Base-by-base conservation (phyloP, 2,329 filamentous ascomycete species). In the Fusarium dimerum region DNA sequence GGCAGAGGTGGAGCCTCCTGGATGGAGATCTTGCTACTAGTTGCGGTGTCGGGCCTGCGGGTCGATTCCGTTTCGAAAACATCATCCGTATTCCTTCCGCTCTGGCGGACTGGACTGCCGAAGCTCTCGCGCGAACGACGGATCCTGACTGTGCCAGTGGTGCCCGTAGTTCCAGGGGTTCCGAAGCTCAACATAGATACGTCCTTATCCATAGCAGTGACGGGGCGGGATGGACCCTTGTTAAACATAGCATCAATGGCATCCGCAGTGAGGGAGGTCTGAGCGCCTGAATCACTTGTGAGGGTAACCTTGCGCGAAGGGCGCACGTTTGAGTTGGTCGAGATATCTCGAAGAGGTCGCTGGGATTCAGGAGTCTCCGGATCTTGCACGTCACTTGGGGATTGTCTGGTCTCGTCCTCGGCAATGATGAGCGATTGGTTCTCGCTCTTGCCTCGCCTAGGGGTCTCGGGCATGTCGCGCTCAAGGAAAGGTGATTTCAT, bases 221-320 rank as follows among this genome's bases (percentile, higher is more conserved):
- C 50, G 29, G 54, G 48, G 11, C 52, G 62, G 26, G 57, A 44
- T 40, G 58, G 17, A 79, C 78, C 59, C 32, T 36, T 36, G 32
- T 81, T 80, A 50, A 95, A 73, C 65, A 96, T 79, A 50, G 84
- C 81, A 61, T 96, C 92, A 57, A 96, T 90, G 50, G 88, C 86
- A 45, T 88, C 83, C 0, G 89, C 83, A n/a, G 91, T 95, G 30
- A 97, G 77, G 39, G 87, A 80, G 20, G 92, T 97, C 73, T 97
- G 93, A 13, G 89, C 88, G 48, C 86, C 83, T 60, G 88, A 87
- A 63, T 96, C 90, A 17, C 78, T 75, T 55, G 80, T 87, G 49
- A 74, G 70, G 40, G 74, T 47, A 18, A 58, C 63, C 63, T 76
- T 80, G 51, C 74, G 76, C 7, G 59, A 45, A 20, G 72, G 63